Percentiles rank a stretch among this genome's conserved stretches.
Conservation (phyloP, 176 grass and related monocot genomes). For the Phoenix dactylifera region DNA sequence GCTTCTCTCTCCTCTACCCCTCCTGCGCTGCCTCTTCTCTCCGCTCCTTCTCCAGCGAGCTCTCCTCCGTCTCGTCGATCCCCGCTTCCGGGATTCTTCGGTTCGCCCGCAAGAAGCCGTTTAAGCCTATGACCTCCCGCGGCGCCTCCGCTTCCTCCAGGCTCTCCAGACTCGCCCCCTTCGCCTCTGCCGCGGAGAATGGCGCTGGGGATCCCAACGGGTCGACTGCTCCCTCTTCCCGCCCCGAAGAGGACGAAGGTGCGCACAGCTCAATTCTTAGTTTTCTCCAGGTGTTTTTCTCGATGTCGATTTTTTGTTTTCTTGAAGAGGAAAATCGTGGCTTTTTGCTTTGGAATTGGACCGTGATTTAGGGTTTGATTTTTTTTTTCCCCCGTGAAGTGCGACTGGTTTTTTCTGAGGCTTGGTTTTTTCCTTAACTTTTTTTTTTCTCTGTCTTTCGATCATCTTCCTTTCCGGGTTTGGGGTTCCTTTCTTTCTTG, state of each 20-base stretch:
- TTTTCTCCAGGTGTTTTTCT: background rate
- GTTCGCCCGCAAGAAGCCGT: slow-evolving; percentile 7
- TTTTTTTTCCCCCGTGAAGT: no score
- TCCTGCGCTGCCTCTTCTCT: background rate
- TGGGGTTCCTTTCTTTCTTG: no score
- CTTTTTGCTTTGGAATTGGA: no score
- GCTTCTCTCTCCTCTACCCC: slow-evolving; percentile 36
- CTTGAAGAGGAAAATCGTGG: no score
- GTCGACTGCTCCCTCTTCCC: slow-evolving; percentile 13
- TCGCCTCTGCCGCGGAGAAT: slow-evolving; percentile 31
- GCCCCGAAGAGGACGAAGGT: slow-evolving; percentile 62
- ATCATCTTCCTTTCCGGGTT: no score
- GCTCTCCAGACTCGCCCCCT: slow-evolving; percentile 44
- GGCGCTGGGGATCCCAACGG: slow-evolving; percentile 38
- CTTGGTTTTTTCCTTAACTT: no score
- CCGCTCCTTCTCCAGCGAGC: no score
- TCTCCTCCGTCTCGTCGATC: no score
- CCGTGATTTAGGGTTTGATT: no score
- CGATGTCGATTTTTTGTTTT: background rate
- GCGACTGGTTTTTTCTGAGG: no score
- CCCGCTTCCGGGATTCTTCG: no score
- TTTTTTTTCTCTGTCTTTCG: no score
- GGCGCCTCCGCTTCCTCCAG: slow-evolving; percentile 2
- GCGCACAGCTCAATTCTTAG: background rate
- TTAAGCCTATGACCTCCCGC: slow-evolving; percentile 8